A percentile compares a stretch with the other conserved stretches of the same genome.
These are phyloP conservation scores for Cardamine chenopodiifolia DNA, from an alignment of 345 rosid species.

Conservation along the genomic window DNA sequence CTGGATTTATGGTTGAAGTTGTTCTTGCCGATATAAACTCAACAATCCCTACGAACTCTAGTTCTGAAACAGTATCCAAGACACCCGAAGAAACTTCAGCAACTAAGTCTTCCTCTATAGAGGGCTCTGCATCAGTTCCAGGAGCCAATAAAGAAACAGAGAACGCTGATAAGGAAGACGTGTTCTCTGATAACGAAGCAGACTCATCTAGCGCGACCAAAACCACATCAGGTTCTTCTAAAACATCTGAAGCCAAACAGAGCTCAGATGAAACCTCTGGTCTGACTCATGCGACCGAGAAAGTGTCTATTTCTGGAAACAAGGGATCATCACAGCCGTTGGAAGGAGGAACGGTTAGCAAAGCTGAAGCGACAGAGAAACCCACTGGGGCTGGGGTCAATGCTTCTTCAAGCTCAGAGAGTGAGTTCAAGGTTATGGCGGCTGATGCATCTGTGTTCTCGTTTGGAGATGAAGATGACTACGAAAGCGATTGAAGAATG, in stretches of 20 bases:
- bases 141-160: slow-evolving; percentile 49
- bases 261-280: slow-evolving; percentile 49
- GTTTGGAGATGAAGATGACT: slow-evolving; percentile 79
- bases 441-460: slow-evolving; percentile 87
- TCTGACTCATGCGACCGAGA: slow-evolving; percentile 50
- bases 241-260: slow-evolving; percentile 37
- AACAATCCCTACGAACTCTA: slow-evolving; percentile 39
- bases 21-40: slow-evolving; percentile 58
- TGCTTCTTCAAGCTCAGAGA: slow-evolving; percentile 42
- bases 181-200: slow-evolving; percentile 70
- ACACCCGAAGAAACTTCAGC: slow-evolving; percentile 53
- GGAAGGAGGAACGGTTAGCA: slow-evolving; percentile 33
- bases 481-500: slow-evolving; percentile 64
- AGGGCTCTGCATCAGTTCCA: slow-evolving; percentile 42
- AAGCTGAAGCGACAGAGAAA: slow-evolving; percentile 35
- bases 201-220: slow-evolving; percentile 36
- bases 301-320: slow-evolving; percentile 52
- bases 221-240: slow-evolving; percentile 32
- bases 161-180: slow-evolving; percentile 65
- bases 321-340: slow-evolving; percentile 39
- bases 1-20: slow-evolving; percentile 84
- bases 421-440: slow-evolving; percentile 78
- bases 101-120: slow-evolving; percentile 41
- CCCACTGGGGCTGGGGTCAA: slow-evolving; percentile 35
- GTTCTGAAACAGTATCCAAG: slow-evolving; percentile 42